Base-by-base conservation (phyloP, 306 rosid genomes). In the Trifolium fragiferum region DNA sequence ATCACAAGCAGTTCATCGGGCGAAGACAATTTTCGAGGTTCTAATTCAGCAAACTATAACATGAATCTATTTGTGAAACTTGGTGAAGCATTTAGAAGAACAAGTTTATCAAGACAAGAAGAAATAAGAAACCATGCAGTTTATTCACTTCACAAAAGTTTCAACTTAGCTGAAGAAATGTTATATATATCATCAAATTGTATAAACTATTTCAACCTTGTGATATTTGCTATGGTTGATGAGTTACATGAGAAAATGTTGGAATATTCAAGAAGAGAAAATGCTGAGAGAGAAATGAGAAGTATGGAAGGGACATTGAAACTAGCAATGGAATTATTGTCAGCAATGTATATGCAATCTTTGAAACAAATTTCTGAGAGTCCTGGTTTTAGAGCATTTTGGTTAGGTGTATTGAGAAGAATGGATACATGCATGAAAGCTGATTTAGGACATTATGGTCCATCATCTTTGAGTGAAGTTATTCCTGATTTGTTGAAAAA, bases 401-500 rank as follows among this genome's bases (percentile, higher is more conserved):
- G 99, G 99, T 72, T 92, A 14, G 96, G 99, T 8, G 81, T 94
- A 43, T 78, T 94, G 83, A 87, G 97, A 70, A 88, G 97, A 82
- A 92, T 94, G 99, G 99, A 90, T 77, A 88, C 97, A 2, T 92
- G 93, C 16, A 82, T 92, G 97, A 94, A 92, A 66, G 95, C 92
- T 73, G 95, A 94, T 12, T 84, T 94, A 55, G 97, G 97, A 19
- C 85, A 70, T 1, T 86, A 84, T 79, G 97, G 96, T 53, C 70
- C 67, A 23, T 87, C 96, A 10, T 82, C 63, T 32, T 53, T 94
- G 85, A 86, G 69, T 27, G 90, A 87, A 7, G 21, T 81, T 23
- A 71, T 90, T 23, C 96, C 96, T 20, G 87, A 86, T 25, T 81
- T 90, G 85, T 78, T 94, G 83, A 88, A 81, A 59, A 89, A 82